A percentile compares a stretch with the other conserved stretches of the same genome.
These are phyloP conservation scores for Phialophora verrucosa DNA, from an alignment of 2,329 filamentous ascomycete genomes.

Conservation along the genomic window DNA sequence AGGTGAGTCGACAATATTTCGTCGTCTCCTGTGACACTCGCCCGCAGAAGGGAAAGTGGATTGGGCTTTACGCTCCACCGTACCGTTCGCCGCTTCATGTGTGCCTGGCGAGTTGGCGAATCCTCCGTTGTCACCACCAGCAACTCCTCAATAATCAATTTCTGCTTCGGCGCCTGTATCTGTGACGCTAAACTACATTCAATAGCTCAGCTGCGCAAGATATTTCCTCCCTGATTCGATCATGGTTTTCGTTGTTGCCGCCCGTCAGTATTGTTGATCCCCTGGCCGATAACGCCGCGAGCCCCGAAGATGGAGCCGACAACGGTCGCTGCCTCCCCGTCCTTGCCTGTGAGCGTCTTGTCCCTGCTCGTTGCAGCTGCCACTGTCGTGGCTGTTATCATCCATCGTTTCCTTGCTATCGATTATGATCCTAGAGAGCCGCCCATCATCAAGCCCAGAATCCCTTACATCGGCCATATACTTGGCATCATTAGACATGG, in stretches of 20 bases:
- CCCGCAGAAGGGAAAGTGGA: not conserved
- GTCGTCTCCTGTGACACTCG: not conserved
- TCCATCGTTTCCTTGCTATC: constrained; percentile 12
- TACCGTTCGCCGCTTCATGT: not conserved
- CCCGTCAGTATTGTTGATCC: not conserved
- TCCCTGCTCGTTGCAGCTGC: constrained; percentile 3
- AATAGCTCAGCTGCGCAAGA: not conserved
- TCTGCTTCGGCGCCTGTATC: not conserved
- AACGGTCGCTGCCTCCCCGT: not conserved
- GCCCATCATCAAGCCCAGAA: constrained; percentile 11
- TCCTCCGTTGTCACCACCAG: not conserved
- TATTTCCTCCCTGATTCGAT: not conserved
- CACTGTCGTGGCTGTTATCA: not conserved
- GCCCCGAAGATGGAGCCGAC: not conserved
- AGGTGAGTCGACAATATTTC: not conserved
- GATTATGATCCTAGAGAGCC: constrained; percentile 18
- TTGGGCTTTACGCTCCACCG: not conserved
- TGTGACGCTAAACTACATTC: not conserved
- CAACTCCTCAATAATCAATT: not conserved
- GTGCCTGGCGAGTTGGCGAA: not conserved
- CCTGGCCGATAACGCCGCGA: not conserved
- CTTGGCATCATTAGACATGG: constrained; percentile 18
- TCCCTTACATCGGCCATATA: constrained; percentile 21
- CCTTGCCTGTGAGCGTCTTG: constrained; percentile 12
- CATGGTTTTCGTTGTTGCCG: not conserved